Evolutionary conservation across 129 eudicot species (phyloP).

Genomic region (Flaveria bidentis): DNA sequence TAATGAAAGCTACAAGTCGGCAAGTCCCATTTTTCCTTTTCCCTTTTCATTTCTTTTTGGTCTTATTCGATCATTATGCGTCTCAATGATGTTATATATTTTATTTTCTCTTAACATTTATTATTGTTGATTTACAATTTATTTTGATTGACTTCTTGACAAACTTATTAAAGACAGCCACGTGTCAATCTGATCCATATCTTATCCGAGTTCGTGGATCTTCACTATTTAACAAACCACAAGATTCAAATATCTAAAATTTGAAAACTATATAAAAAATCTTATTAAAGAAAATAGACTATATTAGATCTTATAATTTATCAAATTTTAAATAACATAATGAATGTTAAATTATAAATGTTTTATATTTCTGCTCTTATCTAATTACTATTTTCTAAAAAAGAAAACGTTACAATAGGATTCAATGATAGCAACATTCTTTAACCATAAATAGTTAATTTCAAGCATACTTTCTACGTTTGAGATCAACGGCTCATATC

Average conservation of each 20-base stretch:
- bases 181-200: slow-evolving; percentile 10
- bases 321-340: too few relatives aligned
- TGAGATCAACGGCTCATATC: too few relatives aligned
- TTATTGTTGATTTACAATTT: neutral
- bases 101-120: neutral
- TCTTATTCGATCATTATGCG: neutral
- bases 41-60: neutral
- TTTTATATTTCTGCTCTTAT: too few relatives aligned
- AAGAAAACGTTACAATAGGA: too few relatives aligned
- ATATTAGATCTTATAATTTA: too few relatives aligned
- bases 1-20: neutral
- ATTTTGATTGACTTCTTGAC: neutral
- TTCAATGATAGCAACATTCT: too few relatives aligned
- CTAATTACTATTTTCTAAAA: too few relatives aligned
- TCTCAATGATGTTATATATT: too few relatives aligned
- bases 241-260: neutral
- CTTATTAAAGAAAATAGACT: too few relatives aligned
- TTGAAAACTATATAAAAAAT: neutral
- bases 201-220: slow-evolving; percentile 18
- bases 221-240: neutral
- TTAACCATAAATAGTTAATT: too few relatives aligned
- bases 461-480: too few relatives aligned
- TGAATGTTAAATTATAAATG: too few relatives aligned
- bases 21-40: neutral
- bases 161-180: neutral